Base-by-base conservation (phyloP, 1,139 yeast genomes). In the Taiozyma sp. region DNA sequence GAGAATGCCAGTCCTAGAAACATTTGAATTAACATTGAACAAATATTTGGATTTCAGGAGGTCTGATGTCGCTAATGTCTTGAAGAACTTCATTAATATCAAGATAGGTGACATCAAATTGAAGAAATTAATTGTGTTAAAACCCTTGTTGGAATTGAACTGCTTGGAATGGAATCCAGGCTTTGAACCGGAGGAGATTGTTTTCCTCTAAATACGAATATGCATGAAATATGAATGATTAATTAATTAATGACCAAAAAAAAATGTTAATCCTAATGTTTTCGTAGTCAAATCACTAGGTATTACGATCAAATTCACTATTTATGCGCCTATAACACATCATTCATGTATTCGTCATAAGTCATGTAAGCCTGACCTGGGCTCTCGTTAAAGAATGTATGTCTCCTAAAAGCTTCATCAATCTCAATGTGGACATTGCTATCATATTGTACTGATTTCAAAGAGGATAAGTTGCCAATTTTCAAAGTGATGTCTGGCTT, bases 401-500 rank as follows among this genome's bases (percentile, higher is more conserved):
- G 19, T 14, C 24, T 37, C 26, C 26, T 37, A 9, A 19, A 19
- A 37, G 13, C 41, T 6, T 37, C 24, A 37, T 37, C 41, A 19
- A 37, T 4, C 14, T 37, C 41, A 10, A 37, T 3, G 2, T 37
- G 41, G 24, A 37, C 24, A 19, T 21, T 37, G 7, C 9, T 9
- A 19, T 37, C 24, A 19, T 19, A 37, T 19, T 10, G 14, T 16
- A 37, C 7, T 4, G 9, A 14, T 7, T 4, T 21, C 24, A 37
- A 21, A 6, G 41, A 37, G n/a, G 6, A 10, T 37, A 57, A 19
- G 8, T 52, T 51, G 6, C 40, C 46, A 8, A 59, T 44, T 22
- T 48, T 51, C 10, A 57, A 19, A 3, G 34, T 22, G 21, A 59
- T 50, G 29, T 59, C 54, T 30, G 59, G 53, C n/a, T 54, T 49